A percentile compares a stretch with the other conserved stretches of the same genome.
Conservation (phyloP, 495 filamentous ascomycete genomes). For the Penicillium turbatum region DNA sequence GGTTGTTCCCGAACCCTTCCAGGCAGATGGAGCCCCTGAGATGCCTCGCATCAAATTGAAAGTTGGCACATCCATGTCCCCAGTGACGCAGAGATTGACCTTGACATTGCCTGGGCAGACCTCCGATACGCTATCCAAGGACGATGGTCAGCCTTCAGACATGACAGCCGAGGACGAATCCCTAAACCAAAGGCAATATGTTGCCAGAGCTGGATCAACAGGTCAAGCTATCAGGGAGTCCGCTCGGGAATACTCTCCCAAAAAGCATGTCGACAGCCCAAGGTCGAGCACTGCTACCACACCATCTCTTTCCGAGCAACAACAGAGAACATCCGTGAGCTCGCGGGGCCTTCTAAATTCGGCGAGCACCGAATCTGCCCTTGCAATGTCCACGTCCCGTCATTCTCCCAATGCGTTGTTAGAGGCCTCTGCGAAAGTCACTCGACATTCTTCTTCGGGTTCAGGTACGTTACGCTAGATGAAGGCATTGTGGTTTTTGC, state of each 20-base stretch:
- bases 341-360: background rate
- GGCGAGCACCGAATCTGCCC: conserved; percentile 15
- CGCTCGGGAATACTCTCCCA: conserved; percentile 19
- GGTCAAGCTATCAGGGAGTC: conserved; percentile 30
- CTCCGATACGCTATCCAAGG: conserved; percentile 25
- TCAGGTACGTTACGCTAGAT: background rate
- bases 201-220: conserved; percentile 43
- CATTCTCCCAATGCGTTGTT: background rate
- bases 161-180: conserved; percentile 50
- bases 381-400: conserved; percentile 11
- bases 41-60: conserved; percentile 61
- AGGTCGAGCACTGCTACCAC: conserved; percentile 21
- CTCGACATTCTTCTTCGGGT: background rate
- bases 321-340: conserved; percentile 2
- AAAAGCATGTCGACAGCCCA: conserved; percentile 17
- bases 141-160: conserved; percentile 33
- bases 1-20: conserved; percentile 57
- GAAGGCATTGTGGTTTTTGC: background rate
- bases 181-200: conserved; percentile 43
- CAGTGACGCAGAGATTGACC: conserved; percentile 36
- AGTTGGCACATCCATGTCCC: conserved; percentile 54
- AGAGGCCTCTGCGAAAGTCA: background rate
- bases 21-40: conserved; percentile 52
- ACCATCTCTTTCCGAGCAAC: conserved; percentile 16
- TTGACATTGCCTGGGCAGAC: conserved; percentile 40